These are phyloP conservation scores for Carex scoparia DNA, from an alignment of 176 grass and related monocot species.

Conservation along the genomic window DNA sequence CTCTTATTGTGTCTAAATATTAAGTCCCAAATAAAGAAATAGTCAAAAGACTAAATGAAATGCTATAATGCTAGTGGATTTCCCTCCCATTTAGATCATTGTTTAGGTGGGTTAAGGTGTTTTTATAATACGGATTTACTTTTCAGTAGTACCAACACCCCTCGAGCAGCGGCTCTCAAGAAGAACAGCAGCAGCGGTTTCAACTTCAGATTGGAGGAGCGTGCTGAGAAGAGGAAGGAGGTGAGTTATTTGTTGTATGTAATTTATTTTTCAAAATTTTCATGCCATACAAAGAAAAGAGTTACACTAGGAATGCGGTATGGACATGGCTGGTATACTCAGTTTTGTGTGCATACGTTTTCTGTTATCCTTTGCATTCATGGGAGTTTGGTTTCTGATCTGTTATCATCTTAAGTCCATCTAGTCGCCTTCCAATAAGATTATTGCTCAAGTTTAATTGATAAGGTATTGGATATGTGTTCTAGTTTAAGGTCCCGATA, in stretches of 20 bases:
- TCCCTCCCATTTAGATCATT: conserved; percentile 9
- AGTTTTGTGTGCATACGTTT: background rate
- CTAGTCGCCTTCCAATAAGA: background rate
- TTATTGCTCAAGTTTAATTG: background rate
- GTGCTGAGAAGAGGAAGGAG: conserved; percentile 97
- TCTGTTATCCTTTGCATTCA: background rate
- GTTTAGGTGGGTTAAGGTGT: background rate
- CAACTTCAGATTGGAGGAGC: conserved; percentile 76
- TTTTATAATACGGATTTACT: conserved; percentile 16
- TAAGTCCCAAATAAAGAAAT: background rate
- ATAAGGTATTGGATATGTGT: background rate
- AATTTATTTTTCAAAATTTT: background rate
- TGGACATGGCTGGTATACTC: background rate
- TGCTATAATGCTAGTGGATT: conserved; percentile 12
- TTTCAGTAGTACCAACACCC: conserved; percentile 57
- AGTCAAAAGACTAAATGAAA: conserved; percentile 4
- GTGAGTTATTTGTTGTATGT: conserved; percentile 19
- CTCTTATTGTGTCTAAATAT: background rate
- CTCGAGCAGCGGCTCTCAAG: conserved; percentile 24
- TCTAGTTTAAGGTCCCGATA: background rate
- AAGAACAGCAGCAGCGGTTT: conserved; percentile 54
- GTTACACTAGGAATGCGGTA: background rate
- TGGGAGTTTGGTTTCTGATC: background rate
- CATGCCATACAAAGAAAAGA: conserved; percentile 1
- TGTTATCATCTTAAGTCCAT: background rate